Base-by-base conservation (phyloP, 2,329 filamentous ascomycete species). In the Coniochaeta sp. region DNA sequence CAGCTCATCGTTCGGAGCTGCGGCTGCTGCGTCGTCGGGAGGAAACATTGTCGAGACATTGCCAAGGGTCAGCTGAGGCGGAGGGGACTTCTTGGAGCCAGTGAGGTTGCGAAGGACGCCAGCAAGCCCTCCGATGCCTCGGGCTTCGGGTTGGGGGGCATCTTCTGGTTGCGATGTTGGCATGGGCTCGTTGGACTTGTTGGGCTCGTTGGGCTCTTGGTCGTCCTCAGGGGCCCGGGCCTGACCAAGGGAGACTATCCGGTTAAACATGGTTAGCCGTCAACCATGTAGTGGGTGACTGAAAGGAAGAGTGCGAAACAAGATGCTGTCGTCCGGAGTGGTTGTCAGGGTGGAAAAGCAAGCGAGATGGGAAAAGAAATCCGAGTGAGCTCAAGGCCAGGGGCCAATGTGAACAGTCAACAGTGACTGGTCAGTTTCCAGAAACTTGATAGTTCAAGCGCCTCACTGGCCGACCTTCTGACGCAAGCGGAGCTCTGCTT, bases 31-130 rank as follows among this genome's bases (percentile, higher is more conserved):
- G 50, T 74, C 73, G 53, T 78, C 72, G 59, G 73, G 71, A 64
- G 53, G 64, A 51, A 63, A 59, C 3, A 70, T 66, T 35, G 54
- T 54, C 30, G 66, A 65, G 60, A 61, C 59, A 50, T 65, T 58
- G 52, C 63, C 61, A 51, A 70, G 70, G 50, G 73, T 67, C 54
- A 72, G 65, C 55, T 71, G 65, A 40, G 71, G 67, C 4, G 73
- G 69, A 48, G 73, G 71, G 20, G 77, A 74, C 59, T 78, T 83
- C 65, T 76, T 82, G 53, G 73, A 73, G 60, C 74, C 75, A 48
- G 82, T 77, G 59, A 86, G 69, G 58, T 78, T 81, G 61, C 82
- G 83, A 63, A 86, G 81, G 55, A 86, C 81, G 58, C 79, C 78
- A 60, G 79, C 81, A 60, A 86, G 72, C 58, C 79, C 80, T 55